phyloP scores from a whole-genome alignment of 1,139 yeast genomes.

The Candida sp. region DNA sequence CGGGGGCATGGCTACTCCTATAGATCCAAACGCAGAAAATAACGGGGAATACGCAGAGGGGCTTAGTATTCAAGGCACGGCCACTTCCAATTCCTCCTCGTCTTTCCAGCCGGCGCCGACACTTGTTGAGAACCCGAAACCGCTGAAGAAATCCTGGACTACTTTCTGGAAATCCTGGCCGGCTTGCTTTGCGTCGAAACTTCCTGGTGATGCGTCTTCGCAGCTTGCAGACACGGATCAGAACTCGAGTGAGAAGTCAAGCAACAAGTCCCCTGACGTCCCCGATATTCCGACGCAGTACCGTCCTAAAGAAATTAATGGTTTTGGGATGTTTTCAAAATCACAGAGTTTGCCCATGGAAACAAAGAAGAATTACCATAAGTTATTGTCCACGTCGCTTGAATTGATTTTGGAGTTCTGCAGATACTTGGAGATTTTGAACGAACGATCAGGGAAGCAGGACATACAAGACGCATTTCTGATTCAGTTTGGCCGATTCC shows the following conservation, averaged over 20 bases:
- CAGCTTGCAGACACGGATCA: neutral
- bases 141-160: neutral
- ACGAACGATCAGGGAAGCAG: constrained; percentile 7
- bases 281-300: constrained; percentile 9
- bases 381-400: constrained; percentile 2
- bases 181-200: neutral
- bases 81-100: neutral
- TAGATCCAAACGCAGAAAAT: neutral
- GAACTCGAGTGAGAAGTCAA: neutral
- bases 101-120: constrained; percentile 1
- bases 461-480: constrained; percentile 7
- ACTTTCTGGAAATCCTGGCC: constrained; percentile 1
- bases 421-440: constrained; percentile 7
- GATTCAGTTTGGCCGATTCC: constrained; percentile 8
- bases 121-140: constrained; percentile 1
- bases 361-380: constrained; percentile 4
- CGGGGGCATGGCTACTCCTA: neutral
- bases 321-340: constrained; percentile 8
- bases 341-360: constrained; percentile 6
- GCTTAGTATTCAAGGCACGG: neutral
- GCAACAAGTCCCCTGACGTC: neutral
- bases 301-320: constrained; percentile 10
- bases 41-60: neutral
- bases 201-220: neutral
- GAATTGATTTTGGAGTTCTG: constrained; percentile 9